phyloP scores from a whole-genome alignment of 164 flowering plant genomes.

The Liquidambar formosana region DNA sequence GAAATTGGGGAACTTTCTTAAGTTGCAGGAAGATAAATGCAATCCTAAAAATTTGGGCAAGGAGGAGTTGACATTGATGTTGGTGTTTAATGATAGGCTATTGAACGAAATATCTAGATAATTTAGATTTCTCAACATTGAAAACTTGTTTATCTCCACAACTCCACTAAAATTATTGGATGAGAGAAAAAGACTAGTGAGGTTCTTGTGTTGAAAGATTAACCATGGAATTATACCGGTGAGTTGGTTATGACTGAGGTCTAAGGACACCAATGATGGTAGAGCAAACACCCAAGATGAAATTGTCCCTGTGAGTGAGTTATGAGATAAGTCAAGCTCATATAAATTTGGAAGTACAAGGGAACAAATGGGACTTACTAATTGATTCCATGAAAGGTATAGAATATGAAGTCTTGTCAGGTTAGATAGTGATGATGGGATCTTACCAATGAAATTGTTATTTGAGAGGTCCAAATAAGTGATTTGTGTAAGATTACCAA shows the following conservation, averaged over 20 bases:
- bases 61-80: neutral
- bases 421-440: too few species aligned
- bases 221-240: neutral
- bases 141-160: neutral
- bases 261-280: neutral
- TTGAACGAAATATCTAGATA: neutral
- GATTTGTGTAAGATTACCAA: too few species aligned
- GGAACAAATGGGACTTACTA: neutral
- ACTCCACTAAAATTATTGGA: constrained; percentile 1
- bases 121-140: neutral
- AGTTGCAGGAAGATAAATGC: neutral
- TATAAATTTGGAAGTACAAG: neutral
- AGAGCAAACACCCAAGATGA: constrained; percentile 15
- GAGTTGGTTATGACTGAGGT: neutral
- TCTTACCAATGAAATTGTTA: constrained; percentile 10
- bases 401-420: neutral
- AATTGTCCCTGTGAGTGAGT: constrained; percentile 7
- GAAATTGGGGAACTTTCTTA: constrained; percentile 7
- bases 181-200: neutral
- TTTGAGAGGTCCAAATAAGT: too few species aligned
- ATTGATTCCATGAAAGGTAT: neutral
- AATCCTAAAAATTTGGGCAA: neutral
- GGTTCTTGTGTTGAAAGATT: constrained; percentile 3
- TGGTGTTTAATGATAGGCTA: neutral
- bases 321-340: neutral